Evolutionary conservation across 306 rosid genomes (phyloP).

Genomic region (Cucurbita ficifolia): DNA sequence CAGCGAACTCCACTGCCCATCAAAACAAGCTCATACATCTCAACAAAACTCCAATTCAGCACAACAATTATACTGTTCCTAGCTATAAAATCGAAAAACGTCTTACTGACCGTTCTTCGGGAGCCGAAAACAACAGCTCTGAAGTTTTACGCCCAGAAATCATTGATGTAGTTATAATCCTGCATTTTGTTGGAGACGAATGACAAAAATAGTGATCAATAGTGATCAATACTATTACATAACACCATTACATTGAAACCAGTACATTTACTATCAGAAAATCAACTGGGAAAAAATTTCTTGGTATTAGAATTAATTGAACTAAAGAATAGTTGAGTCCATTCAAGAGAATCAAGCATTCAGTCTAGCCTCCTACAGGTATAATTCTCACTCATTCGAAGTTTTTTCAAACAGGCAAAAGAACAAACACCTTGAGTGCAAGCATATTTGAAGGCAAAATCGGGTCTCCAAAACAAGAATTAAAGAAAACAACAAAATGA

Average conservation of each 20-base stretch:
- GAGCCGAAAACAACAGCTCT: conserved; percentile 10
- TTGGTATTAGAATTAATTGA: background rate
- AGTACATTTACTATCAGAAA: background rate
- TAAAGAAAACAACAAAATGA: too few species aligned
- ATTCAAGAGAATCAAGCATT: background rate
- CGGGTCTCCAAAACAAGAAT: too few species aligned
- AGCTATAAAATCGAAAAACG: background rate
- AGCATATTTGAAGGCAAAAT: background rate
- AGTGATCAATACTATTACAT: background rate
- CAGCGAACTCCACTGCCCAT: conserved; percentile 28
- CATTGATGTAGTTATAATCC: conserved; percentile 30
- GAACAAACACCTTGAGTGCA: background rate
- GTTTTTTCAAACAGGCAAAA: background rate
- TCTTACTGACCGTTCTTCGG: conserved; percentile 34
- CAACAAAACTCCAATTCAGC: background rate
- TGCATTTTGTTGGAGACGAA: conserved; percentile 11
- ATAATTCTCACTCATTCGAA: background rate
- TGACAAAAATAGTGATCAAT: background rate
- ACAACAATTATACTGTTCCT: background rate
- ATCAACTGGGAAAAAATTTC: background rate
- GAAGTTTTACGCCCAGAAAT: conserved; percentile 32
- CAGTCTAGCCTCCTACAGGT: background rate
- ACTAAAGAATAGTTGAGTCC: background rate
- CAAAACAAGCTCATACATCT: background rate
- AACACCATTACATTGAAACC: background rate